Evolutionary conservation across 495 filamentous ascomycete genomes (phyloP), one percentile per base, ranked within the genome.

Genomic region (Podospora pseudocomata): DNA sequence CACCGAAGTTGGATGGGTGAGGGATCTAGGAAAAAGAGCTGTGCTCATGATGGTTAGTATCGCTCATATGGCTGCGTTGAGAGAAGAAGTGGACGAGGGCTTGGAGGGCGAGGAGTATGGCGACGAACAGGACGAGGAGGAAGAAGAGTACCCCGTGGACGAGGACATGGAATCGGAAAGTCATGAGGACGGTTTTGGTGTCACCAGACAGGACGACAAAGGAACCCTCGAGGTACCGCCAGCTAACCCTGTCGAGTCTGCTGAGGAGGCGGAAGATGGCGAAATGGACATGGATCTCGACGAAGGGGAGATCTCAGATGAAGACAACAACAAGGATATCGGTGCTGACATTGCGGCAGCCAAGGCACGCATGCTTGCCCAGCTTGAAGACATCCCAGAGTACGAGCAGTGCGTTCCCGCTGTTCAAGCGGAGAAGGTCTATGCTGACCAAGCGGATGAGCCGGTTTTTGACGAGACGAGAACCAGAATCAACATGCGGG

Each of bases 1-100:
- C 70, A 78, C 84, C 28, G 82, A 89, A 69, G 82, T 90, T 16
- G 83, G 84, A 6, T 80, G 79, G 66, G 76, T 91, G 26, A 76
- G 87, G 32, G 88, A 88, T 60, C 75, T 91, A 30, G 87, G 82
- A 2, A 86, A 88, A 80, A 81, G 82, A 60, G 87, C 87, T 6
- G 82, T 87, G 16, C 70, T 84, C 53, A 72, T 86, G 68, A 80
- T 81, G 79, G 74, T 80, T 16, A 81, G 79, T 60, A 83, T 90
- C 4, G 85, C 83, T 13, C 77, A 84, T 64, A 75, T 81, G 75
- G 76, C 77, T 34, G 76, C 79, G 13, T 68, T 84, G 63, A 68
- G 69, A 60, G 78, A 80, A 27, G 74, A 82, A 59, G 70, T 85
- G 16, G 72, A 73, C 5, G 74, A 68, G 2, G 67, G 66, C 16